These are phyloP conservation scores for Vanrija sp. DNA, from an alignment of 1,284 basidiomycete genomes.

Conservation along the genomic window DNA sequence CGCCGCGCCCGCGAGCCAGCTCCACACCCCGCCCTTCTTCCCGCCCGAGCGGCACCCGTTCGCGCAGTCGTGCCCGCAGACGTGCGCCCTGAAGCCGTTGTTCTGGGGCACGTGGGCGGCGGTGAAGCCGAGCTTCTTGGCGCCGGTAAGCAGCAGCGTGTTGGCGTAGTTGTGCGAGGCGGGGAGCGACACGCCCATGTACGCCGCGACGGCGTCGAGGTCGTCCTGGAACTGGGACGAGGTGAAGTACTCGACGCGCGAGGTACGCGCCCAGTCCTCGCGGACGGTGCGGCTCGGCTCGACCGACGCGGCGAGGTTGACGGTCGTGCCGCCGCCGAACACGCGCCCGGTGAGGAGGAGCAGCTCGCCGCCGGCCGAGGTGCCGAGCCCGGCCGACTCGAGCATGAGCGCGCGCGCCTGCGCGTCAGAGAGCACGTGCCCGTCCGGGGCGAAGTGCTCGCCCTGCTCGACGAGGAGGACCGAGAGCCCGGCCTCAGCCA, in stretches of 20 bases:
- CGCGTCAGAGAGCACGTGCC: background rate
- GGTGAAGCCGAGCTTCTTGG: background rate
- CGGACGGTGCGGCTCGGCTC: background rate
- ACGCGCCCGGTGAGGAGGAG: background rate
- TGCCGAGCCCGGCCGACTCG: background rate
- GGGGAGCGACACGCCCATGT: background rate
- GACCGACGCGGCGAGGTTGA: background rate
- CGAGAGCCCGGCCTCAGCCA: background rate
- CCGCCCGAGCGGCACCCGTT: background rate
- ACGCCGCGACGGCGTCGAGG: background rate
- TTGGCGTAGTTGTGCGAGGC: background rate
- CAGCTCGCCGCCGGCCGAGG: background rate
- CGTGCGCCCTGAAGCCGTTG: background rate
- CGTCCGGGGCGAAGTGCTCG: background rate
- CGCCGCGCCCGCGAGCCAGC: background rate
- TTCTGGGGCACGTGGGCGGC: background rate
- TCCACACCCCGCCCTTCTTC: background rate
- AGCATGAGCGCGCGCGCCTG: background rate
- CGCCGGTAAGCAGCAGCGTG: background rate
- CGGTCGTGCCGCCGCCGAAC: background rate
- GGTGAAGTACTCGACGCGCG: background rate
- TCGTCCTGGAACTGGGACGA: background rate
- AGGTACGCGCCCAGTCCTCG: background rate
- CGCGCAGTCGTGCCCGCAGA: background rate
- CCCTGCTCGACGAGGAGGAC: background rate